Conservation (phyloP, 75 land plant genomes). For the Cryptomeria japonica region DNA sequence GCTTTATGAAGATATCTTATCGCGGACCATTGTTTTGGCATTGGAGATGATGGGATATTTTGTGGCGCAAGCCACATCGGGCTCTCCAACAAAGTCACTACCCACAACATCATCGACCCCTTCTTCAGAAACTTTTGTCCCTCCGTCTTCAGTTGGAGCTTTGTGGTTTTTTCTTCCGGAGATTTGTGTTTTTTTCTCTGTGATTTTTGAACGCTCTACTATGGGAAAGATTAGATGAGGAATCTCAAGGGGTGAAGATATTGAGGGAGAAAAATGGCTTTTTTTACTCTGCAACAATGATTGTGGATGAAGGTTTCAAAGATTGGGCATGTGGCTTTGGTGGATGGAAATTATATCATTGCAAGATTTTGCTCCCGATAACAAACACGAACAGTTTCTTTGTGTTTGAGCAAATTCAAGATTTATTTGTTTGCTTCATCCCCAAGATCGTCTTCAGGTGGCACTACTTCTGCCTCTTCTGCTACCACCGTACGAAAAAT, state of each 20-base stretch:
- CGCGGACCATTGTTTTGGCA: too few relatives aligned
- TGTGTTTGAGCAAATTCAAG: not conserved
- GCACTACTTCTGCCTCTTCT: too few relatives aligned
- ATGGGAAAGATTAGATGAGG: not conserved
- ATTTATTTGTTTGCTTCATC: not conserved
- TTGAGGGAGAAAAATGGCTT: not conserved
- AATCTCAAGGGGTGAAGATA: not conserved
- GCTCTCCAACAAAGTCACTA: too few relatives aligned
- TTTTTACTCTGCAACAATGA: not conserved
- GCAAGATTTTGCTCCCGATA: conserved; percentile 81
- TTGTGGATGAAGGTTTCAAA: conserved; percentile 1
- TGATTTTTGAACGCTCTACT: not conserved
- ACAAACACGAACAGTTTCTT: not conserved
- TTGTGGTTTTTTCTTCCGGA: not conserved
- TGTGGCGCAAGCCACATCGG: too few relatives aligned
- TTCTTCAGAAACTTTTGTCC: too few relatives aligned
- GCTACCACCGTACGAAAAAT: too few relatives aligned
- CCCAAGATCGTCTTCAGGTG: too few relatives aligned
- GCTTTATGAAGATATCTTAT: too few relatives aligned
- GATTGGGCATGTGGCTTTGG: conserved; percentile 15
- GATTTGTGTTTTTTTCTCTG: not conserved
- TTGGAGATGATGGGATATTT: too few relatives aligned
- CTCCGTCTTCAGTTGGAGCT: too few relatives aligned
- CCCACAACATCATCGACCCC: too few relatives aligned
- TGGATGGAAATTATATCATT: conserved; percentile 81